phyloP scores from a whole-genome alignment of 106 monocot genomes.

The Dioscorea zingiberensis region DNA sequence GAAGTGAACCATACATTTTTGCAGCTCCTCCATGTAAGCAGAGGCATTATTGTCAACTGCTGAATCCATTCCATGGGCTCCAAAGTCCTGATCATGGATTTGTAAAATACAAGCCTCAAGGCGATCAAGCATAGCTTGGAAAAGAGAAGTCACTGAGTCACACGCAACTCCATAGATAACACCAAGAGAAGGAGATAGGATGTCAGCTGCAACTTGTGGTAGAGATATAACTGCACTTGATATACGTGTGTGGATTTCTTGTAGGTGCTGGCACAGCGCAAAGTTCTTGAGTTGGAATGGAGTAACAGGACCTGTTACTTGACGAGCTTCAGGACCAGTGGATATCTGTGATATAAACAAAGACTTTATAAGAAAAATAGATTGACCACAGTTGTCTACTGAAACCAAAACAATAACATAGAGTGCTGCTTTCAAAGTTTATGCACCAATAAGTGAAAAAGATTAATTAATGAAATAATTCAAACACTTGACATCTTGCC shows the following conservation, averaged over 20 bases:
- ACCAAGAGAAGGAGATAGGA: slow-evolving; percentile 72
- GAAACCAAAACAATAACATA: too few relatives aligned
- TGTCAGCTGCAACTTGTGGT: slow-evolving; percentile 44
- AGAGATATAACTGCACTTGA: slow-evolving; percentile 41
- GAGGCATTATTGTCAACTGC: slow-evolving; percentile 65
- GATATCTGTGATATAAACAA: slow-evolving; percentile 40
- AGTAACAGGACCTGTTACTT: slow-evolving; percentile 73
- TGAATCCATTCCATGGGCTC: slow-evolving; percentile 29
- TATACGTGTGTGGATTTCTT: slow-evolving; percentile 70
- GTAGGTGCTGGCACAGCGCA: slow-evolving; percentile 77
- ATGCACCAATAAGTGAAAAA: too few relatives aligned
- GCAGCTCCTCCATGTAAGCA: slow-evolving; percentile 85
- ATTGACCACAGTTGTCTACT: too few relatives aligned
- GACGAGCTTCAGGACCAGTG: slow-evolving; percentile 87
- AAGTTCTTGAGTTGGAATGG: slow-evolving; percentile 85
- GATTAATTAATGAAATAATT: too few relatives aligned
- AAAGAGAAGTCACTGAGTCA: slow-evolving; percentile 73
- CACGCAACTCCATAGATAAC: slow-evolving; percentile 72
- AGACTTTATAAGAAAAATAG: too few relatives aligned
- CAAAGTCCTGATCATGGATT: slow-evolving; percentile 86
- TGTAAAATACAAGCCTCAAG: slow-evolving; percentile 70
- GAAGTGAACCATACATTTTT: slow-evolving; percentile 59
- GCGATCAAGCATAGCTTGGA: slow-evolving; percentile 81
- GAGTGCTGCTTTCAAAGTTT: too few relatives aligned
- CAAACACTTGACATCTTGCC: too few relatives aligned